These are phyloP conservation scores for Penicillium paneum DNA, from an alignment of 2,329 filamentous ascomycete species.

Conservation along the genomic window DNA sequence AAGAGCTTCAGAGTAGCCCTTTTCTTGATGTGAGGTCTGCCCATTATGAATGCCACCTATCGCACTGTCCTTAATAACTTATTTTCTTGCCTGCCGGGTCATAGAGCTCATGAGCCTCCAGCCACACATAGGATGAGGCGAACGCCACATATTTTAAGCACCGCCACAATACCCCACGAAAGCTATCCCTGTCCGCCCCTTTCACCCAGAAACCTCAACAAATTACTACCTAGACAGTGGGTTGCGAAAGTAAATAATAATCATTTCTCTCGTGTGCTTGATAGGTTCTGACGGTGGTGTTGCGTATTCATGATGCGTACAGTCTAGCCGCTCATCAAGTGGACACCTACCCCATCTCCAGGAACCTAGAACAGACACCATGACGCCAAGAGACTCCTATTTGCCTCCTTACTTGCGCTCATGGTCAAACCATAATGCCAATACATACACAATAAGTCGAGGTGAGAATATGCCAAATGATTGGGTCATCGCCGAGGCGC, in stretches of 20 bases:
- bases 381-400: neutral
- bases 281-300: neutral
- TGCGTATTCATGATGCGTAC: neutral
- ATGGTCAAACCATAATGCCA: neutral
- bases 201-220: neutral
- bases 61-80: neutral
- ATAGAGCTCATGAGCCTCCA: neutral
- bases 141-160: neutral
- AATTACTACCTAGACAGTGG: neutral
- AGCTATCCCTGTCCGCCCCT: neutral
- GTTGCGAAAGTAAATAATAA: neutral
- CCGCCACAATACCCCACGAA: conserved; percentile 6
- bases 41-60: neutral
- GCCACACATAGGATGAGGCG: neutral
- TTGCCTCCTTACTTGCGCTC: conserved; percentile 2
- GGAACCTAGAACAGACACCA: neutral
- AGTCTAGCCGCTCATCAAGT: neutral
- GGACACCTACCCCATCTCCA: neutral
- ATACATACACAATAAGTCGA: neutral
- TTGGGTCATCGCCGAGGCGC: conserved; percentile 3
- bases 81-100: neutral
- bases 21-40: neutral
- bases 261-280: neutral
- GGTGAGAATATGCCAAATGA: neutral
- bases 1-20: neutral